Evolutionary conservation across 305 asterid genomes (phyloP), one percentile per base, ranked within the genome.

Genomic region (Solanum hybrid): DNA sequence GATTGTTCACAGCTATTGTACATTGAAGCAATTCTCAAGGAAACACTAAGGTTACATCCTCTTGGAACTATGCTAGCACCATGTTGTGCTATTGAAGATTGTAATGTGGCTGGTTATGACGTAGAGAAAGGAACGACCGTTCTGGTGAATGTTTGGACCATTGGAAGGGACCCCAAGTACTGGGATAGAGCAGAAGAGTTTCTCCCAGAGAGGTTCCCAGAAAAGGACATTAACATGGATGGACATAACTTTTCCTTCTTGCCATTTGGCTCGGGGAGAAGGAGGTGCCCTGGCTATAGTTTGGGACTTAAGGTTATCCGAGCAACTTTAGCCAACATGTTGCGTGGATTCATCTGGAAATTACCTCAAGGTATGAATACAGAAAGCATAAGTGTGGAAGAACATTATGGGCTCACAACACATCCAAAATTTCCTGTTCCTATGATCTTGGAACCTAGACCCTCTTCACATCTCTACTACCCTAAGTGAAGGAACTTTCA

Each of bases 201-300:
- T 92, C 86, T 85, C 60, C 95, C 94, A 0, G 92, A 93, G 90
- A 92, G 94, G 82, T 93, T 93, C 86, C 2, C 89, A 9, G 93
- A 88, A 4, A 91, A 89, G 56, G 89, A 89, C 12, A 29, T 90
- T 12, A 93, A 93, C 29, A 88, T 89, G 66, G 4, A 73, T 14
- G 94, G 94, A 35, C 75, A 90, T 42, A 88, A 92, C 15, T 93
- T 92, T 19, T 64, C 90, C 0, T 12, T 92, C 29, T 38, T 93
- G 77, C 93, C 95, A 3, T 93, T 93, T 40, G 93, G 94, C 4
- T 90, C 94, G 1, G 94, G 95, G 4, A 51, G 95, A 29, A 88
- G 94, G 66, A 87, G 90, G 37, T 92, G 94, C 72, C 93, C 93
- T 0, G 93, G 94, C 4, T 91, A 92, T 84, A 90, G 78, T 69